A percentile compares a stretch with the other conserved stretches of the same genome.
These are phyloP conservation scores for Trichoderma sp. DNA, from an alignment of 2,329 filamentous ascomycete species.

Conservation along the genomic window DNA sequence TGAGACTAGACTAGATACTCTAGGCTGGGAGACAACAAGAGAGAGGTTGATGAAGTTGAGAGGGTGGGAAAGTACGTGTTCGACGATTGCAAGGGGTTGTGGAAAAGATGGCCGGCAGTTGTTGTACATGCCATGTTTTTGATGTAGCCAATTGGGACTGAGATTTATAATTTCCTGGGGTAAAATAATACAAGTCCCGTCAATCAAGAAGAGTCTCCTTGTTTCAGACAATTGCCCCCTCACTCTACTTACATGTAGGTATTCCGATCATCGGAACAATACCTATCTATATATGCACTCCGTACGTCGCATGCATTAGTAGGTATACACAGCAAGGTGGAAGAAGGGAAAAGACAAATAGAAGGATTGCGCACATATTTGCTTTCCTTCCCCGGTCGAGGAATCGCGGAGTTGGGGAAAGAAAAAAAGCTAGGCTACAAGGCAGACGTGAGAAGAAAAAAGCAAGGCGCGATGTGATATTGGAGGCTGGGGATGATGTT, in stretches of 20 bases:
- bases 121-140: not conserved
- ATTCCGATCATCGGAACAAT: constrained; percentile 11
- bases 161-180: not conserved
- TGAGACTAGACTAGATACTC: not conserved
- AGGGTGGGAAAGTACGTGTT: not conserved
- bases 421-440: not conserved
- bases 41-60: not conserved
- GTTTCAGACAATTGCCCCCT: not conserved
- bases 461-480: not conserved
- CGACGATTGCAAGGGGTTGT: not conserved
- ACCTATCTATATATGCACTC: not conserved
- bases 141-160: not conserved
- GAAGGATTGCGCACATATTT: not conserved
- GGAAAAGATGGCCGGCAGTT: not conserved
- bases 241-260: not conserved
- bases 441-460: not conserved
- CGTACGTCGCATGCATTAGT: not conserved
- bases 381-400: not conserved
- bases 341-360: not conserved
- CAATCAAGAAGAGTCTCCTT: not conserved
- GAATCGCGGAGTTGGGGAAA: not conserved
- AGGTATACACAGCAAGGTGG: not conserved
- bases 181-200: not conserved
- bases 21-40: not conserved
- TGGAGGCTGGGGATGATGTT: not conserved